Conservation (phyloP, 495 filamentous ascomycete species). For the Wilcoxina mikolae region DNA sequence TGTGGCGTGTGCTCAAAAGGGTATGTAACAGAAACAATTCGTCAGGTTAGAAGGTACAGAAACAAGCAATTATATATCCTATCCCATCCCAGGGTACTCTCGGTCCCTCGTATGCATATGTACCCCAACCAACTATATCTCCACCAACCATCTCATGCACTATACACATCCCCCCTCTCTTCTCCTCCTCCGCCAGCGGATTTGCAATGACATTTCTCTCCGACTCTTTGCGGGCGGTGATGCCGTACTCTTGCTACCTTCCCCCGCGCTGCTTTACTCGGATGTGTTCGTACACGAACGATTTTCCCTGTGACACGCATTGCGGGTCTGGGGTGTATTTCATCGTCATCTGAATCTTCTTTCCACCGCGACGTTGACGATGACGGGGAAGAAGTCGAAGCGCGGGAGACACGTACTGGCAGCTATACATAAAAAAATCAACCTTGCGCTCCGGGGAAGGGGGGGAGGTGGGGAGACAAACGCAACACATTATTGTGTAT, state of each 20-base stretch:
- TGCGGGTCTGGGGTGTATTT: not conserved
- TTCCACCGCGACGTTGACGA: not conserved
- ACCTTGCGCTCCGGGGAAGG: not conserved
- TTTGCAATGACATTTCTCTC: not conserved
- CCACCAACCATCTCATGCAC: not conserved
- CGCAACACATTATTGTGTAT: not conserved
- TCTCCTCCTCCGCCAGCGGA: not conserved
- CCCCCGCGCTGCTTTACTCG: not conserved
- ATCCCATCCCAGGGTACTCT: not conserved
- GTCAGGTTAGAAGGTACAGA: not conserved
- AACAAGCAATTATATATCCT: not conserved
- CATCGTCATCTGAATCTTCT: not conserved
- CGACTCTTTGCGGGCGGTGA: not conserved
- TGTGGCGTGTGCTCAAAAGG: not conserved
- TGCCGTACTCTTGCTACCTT: not conserved
- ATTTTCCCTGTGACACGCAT: not conserved
- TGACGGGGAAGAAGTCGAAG: not conserved
- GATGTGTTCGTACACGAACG: not conserved
- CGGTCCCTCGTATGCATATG: not conserved
- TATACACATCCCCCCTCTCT: not conserved
- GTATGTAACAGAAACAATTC: not conserved
- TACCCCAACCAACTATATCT: not conserved
- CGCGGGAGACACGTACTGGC: not conserved
- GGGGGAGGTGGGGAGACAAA: not conserved
- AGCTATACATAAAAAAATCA: not conserved